phyloP scores from a whole-genome alignment of 305 asterid species.

The Lippia alba region DNA sequence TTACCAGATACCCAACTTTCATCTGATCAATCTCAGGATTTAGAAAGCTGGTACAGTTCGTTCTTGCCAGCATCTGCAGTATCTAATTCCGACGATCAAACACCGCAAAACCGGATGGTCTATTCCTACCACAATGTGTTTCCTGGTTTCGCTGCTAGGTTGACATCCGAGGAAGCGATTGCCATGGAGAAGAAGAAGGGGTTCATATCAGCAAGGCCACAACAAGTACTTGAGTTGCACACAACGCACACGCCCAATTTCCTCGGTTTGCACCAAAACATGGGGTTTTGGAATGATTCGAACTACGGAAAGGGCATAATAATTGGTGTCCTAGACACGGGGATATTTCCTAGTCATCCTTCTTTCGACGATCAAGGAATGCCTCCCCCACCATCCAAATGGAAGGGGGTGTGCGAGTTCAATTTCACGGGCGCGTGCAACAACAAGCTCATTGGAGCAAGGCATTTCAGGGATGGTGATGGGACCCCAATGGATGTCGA shows the following conservation, averaged over 20 bases:
- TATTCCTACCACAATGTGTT: conserved; percentile 27
- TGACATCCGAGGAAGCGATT: conserved; percentile 23
- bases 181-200: conserved; percentile 16
- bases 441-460: conserved; percentile 63
- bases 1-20: conserved; percentile 13
- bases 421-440: conserved; percentile 26
- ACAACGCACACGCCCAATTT: conserved; percentile 38
- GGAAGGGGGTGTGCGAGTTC: conserved; percentile 35
- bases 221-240: conserved; percentile 17
- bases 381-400: conserved; percentile 32
- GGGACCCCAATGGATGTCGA: conserved; percentile 34
- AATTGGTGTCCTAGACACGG: conserved; percentile 36
- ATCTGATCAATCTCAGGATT: conserved; percentile 9
- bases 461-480: conserved; percentile 59
- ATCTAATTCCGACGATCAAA: conserved; percentile 2
- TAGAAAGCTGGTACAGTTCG: conserved; percentile 30
- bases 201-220: conserved; percentile 25
- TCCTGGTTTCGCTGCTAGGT: conserved; percentile 29
- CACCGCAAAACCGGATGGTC: conserved; percentile 5
- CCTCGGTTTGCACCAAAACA: conserved; percentile 25
- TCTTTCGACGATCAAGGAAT: conserved; percentile 32
- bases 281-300: conserved; percentile 30
- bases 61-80: conserved; percentile 7
- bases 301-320: conserved; percentile 30
- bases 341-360: conserved; percentile 37